A percentile compares a stretch with the other conserved stretches of the same genome.
phyloP scores from a whole-genome alignment of 1,284 basidiomycete species.

The Ceratobasidium theobromae region DNA sequence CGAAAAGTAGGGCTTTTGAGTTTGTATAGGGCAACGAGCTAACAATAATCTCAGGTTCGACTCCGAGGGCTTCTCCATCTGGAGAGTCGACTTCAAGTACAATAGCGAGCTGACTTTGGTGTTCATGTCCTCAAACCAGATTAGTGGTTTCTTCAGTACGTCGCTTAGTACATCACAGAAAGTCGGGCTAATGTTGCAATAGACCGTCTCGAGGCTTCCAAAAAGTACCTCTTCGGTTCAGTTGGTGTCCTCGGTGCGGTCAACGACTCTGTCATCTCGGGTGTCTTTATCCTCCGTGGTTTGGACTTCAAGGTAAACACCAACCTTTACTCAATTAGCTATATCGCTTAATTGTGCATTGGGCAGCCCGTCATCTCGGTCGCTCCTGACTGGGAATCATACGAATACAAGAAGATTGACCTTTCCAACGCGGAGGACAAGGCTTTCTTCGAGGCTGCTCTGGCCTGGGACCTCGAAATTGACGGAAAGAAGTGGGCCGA shows the following conservation, averaged over 20 bases:
- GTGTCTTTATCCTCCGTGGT: slow-evolving; percentile 82
- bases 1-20: slow-evolving; percentile 63
- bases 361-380: slow-evolving; percentile 69
- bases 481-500: slow-evolving; percentile 85
- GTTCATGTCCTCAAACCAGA: slow-evolving; percentile 91
- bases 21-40: slow-evolving; percentile 13
- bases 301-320: slow-evolving; percentile 43
- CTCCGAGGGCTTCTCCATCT: slow-evolving; percentile 86
- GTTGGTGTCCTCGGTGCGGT: slow-evolving; percentile 83
- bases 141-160: slow-evolving; percentile 83
- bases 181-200: neutral
- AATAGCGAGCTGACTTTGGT: slow-evolving; percentile 88
- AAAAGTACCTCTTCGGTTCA: slow-evolving; percentile 94
- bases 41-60: slow-evolving; percentile 68
- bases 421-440: slow-evolving; percentile 70
- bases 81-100: slow-evolving; percentile 97
- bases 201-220: slow-evolving; percentile 90
- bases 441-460: slow-evolving; percentile 84
- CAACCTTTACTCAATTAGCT: slow-evolving; percentile 37
- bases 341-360: slow-evolving; percentile 34
- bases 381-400: slow-evolving; percentile 94
- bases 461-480: slow-evolving; percentile 87
- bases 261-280: slow-evolving; percentile 77
- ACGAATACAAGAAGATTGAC: slow-evolving; percentile 72
- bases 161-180: neutral